Conservation (phyloP, 805 yeast genomes). For the Nakazawaea peltata region DNA sequence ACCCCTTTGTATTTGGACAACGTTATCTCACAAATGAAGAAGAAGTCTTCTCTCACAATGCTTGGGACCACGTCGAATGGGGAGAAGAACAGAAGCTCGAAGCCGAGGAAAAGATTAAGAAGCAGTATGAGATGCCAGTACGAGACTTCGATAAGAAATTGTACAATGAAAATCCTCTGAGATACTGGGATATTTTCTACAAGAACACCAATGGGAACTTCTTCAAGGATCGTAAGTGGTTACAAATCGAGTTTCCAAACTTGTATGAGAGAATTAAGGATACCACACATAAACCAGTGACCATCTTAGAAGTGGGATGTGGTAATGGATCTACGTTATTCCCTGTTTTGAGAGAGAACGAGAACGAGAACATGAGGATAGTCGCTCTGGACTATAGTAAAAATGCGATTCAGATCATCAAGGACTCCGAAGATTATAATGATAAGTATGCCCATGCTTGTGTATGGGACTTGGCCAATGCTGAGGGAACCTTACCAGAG, state of each 20-base stretch:
- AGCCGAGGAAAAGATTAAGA: slow-evolving; percentile 65
- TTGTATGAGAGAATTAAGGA: slow-evolving; percentile 71
- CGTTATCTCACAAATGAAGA: slow-evolving; percentile 62
- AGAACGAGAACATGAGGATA: slow-evolving; percentile 66
- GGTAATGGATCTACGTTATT: slow-evolving; percentile 98
- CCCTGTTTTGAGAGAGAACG: slow-evolving; percentile 77
- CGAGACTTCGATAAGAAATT: slow-evolving; percentile 72
- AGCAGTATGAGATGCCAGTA: slow-evolving; percentile 82
- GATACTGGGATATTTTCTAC: slow-evolving; percentile 93
- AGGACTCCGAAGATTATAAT: slow-evolving; percentile 50
- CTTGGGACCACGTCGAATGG: slow-evolving; percentile 98
- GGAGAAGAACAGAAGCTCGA: slow-evolving; percentile 78
- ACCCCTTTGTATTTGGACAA: slow-evolving; percentile 90
- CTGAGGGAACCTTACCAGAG: slow-evolving; percentile 69
- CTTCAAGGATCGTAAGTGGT: slow-evolving; percentile 95
- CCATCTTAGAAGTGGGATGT: slow-evolving; percentile 89
- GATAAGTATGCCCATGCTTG: slow-evolving; percentile 64
- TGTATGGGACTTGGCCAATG: slow-evolving; percentile 93
- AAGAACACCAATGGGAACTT: slow-evolving; percentile 87
- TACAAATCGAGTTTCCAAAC: slow-evolving; percentile 87
- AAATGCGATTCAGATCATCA: slow-evolving; percentile 83
- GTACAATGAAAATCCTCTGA: slow-evolving; percentile 81
- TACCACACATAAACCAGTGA: slow-evolving; percentile 53
- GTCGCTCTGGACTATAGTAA: slow-evolving; percentile 87
- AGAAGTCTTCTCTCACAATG: slow-evolving; percentile 88